Evolutionary conservation across 208 protist species (phyloP), one percentile per base, ranked within the genome.

Genomic region (Herpetomonas muscarum): DNA sequence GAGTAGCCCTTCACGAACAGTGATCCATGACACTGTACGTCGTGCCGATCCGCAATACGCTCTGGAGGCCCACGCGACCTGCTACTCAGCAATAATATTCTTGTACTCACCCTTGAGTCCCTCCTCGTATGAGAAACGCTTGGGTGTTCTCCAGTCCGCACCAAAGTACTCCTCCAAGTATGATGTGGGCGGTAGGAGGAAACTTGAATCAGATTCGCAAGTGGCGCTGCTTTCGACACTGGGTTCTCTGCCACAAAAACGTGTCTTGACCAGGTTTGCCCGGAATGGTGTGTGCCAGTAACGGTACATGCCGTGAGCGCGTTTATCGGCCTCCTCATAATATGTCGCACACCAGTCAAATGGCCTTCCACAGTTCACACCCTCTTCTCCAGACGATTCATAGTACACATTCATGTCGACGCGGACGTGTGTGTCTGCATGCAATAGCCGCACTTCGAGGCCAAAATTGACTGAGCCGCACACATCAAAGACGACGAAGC

Each of bases 391-490:
- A 17, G 80, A 73, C 0, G 77, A n/a, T n/a, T n/a, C 64, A 42
- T 96, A 96, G 69, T 89, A 94, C 5, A 90, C 60, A 61, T 96
- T 96, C 54, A 93, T 50, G 59, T 96, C 90, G 26, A 96, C 25
- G 26, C 77, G 61, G 13, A 86, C 70, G n/a, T 57, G 55, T 1
- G 83, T 93, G 1, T 51, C 19, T 0, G 49, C 19, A 64, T 96
- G 89, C 53, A 92, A 31, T 3, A 90, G 64, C 19, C 89, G 85
- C 53, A 96, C 31, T 55, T 96, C 85, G 1, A 94, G 65, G 3
- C 90, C 90, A 28, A 73, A 80, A 12, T 71, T 62, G 0, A 96
- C 67, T 0, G 56, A 52, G 0, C 90, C 90, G 55, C 84, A 92
- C 1, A 91, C 61, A 47, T 96, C 87, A 54, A 94, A 86, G 6